Conservation (phyloP, 352 stramenopile genomes). For the Lagenidium giganteum region DNA sequence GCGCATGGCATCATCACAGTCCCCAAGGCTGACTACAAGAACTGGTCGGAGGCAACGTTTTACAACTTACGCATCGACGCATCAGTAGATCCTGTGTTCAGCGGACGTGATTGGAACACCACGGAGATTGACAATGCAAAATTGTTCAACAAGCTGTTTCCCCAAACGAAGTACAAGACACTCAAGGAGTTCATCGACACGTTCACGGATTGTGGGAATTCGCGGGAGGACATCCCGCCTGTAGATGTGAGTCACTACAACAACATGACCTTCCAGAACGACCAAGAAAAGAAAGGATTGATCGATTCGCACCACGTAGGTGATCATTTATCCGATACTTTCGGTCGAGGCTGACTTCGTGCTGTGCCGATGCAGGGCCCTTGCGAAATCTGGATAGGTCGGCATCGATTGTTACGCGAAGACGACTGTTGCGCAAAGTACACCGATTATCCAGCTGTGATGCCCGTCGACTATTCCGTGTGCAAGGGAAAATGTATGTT, state of each 20-base stretch:
- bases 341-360: no score
- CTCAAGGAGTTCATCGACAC: conserved; percentile 20
- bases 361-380: conserved; percentile 35
- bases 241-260: conserved; percentile 29
- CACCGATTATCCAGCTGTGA: conserved; percentile 12
- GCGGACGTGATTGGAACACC: conserved; percentile 26
- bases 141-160: conserved; percentile 20
- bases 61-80: conserved; percentile 16
- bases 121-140: conserved; percentile 21
- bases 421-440: conserved; percentile 29
- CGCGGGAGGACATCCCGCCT: conserved; percentile 4
- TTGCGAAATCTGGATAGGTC: conserved; percentile 35
- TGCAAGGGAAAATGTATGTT: conserved; percentile 29
- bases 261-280: conserved; percentile 45
- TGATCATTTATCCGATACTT: no score
- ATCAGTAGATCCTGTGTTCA: conserved; percentile 17
- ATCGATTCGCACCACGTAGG: conserved; percentile 28
- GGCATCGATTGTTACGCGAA: conserved; percentile 20
- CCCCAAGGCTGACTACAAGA: conserved; percentile 18
- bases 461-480: conserved; percentile 23
- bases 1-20: conserved; percentile 31
- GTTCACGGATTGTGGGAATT: conserved; percentile 21
- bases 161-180: conserved; percentile 5
- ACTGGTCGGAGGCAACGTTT: conserved; percentile 23
- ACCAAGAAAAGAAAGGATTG: conserved; percentile 33